Conservation (phyloP, 345 rosid species). For the Laguncularia racemosa region DNA sequence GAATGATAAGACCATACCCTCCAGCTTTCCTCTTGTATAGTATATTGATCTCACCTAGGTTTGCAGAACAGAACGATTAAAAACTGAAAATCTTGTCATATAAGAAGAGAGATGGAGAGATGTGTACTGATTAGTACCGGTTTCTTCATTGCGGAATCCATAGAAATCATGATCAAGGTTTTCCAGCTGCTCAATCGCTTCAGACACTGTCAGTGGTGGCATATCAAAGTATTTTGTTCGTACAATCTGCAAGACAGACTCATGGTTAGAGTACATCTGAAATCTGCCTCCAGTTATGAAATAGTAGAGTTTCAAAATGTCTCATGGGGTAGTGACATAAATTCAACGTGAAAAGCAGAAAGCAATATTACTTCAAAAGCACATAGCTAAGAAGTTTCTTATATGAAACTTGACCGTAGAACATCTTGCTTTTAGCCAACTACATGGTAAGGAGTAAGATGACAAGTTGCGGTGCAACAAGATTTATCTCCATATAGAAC, state of each 20-base stretch:
- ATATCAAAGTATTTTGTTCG: slow-evolving; percentile 86
- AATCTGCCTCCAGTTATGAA: neutral
- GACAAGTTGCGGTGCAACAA: too few species aligned
- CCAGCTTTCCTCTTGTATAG: slow-evolving; percentile 80
- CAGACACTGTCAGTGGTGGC: slow-evolving; percentile 78
- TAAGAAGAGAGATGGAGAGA: neutral
- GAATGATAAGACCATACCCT: slow-evolving; percentile 86
- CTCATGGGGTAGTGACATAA: too few species aligned
- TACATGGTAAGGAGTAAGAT: too few species aligned
- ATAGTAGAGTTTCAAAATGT: too few species aligned
- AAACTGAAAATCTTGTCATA: neutral
- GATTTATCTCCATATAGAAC: too few species aligned
- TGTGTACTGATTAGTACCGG: slow-evolving; percentile 40
- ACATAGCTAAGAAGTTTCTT: too few species aligned
- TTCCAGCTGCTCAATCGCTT: slow-evolving; percentile 88
- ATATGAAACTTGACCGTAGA: too few species aligned
- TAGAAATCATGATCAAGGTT: slow-evolving; percentile 81
- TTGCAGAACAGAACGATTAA: neutral
- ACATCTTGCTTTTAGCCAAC: too few species aligned
- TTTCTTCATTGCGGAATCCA: slow-evolving; percentile 81
- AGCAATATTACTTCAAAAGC: too few species aligned
- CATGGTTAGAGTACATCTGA: neutral
- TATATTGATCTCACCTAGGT: slow-evolving; percentile 77
- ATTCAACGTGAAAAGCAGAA: too few species aligned
- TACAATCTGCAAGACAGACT: slow-evolving; percentile 41